Evolutionary conservation across 139 green algal species (phyloP).

Genomic region (Chlorella sp.): DNA sequence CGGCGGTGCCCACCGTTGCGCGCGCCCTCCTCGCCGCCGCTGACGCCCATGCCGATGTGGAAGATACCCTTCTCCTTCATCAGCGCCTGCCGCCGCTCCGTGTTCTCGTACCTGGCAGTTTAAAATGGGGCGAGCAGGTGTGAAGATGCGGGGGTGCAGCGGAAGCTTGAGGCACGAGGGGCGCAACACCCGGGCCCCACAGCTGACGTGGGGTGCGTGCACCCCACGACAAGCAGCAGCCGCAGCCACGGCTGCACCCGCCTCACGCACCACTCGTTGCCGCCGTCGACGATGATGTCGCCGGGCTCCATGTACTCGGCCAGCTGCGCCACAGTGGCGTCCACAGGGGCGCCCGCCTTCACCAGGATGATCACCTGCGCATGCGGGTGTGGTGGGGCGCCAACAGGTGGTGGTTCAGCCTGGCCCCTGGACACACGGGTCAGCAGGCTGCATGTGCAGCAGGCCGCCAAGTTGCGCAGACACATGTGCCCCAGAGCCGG

Average conservation of each 20-base stretch:
- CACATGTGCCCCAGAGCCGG: too few relatives aligned
- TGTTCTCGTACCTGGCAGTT: slow-evolving; percentile 94
- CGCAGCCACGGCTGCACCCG: not conserved
- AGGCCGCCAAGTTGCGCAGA: too few relatives aligned
- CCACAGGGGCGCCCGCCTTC: slow-evolving; percentile 95
- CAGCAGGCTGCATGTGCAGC: too few relatives aligned
- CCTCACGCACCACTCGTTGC: slow-evolving; percentile 88
- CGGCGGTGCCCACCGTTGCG: slow-evolving; percentile 79
- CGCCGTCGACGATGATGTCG: slow-evolving; percentile 99
- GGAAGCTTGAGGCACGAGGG: too few relatives aligned
- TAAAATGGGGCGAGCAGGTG: not conserved
- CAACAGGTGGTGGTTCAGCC: too few relatives aligned
- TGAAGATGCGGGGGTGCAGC: not conserved
- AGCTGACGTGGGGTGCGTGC: too few relatives aligned
- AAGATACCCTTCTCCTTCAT: slow-evolving; percentile 87
- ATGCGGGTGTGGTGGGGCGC: slow-evolving; percentile 41
- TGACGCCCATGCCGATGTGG: slow-evolving; percentile 99
- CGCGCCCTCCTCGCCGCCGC: slow-evolving; percentile 97
- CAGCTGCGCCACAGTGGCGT: slow-evolving; percentile 92
- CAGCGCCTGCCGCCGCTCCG: slow-evolving; percentile 82
- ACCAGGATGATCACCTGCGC: slow-evolving; percentile 96
- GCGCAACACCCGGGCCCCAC: too few relatives aligned
- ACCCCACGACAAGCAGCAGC: not conserved
- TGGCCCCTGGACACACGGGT: too few relatives aligned
- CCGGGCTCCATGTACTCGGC: slow-evolving; percentile 90